These are phyloP conservation scores for Diplodia mutila DNA, from an alignment of 2,329 filamentous ascomycete genomes.

Conservation along the genomic window DNA sequence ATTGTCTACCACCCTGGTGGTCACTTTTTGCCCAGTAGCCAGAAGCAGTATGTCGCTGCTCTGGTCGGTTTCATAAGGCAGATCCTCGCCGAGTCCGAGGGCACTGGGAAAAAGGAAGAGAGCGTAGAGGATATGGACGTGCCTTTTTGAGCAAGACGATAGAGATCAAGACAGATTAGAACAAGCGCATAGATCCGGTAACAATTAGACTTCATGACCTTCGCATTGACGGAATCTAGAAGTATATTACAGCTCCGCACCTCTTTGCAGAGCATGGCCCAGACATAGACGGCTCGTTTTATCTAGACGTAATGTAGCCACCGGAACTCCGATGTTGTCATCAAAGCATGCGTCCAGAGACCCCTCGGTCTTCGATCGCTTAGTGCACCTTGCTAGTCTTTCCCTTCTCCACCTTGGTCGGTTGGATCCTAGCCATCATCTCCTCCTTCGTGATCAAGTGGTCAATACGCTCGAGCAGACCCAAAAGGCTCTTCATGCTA, in stretches of 20 bases:
- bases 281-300: not conserved
- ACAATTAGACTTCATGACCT: not conserved
- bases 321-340: conserved; percentile 15
- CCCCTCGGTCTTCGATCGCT: conserved; percentile 28
- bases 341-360: not conserved
- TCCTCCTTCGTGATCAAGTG: conserved; percentile 99
- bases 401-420: conserved; percentile 55
- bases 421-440: conserved; percentile 78
- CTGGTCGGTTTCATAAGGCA: conserved; percentile 72
- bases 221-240: conserved; percentile 25
- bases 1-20: conserved; percentile 81
- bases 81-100: conserved; percentile 47
- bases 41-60: conserved; percentile 78
- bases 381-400: conserved; percentile 44
- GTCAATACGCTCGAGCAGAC: conserved; percentile 86
- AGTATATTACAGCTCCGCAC: conserved; percentile 25
- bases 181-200: not conserved
- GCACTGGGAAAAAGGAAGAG: conserved; percentile 54
- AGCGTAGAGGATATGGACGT: conserved; percentile 70
- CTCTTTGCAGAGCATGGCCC: conserved; percentile 10
- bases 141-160: conserved; percentile 55
- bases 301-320: conserved; percentile 23
- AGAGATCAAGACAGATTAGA: not conserved
- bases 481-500: conserved; percentile 93
- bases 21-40: conserved; percentile 80